Evolutionary conservation across 305 asterid genomes (phyloP).

Genomic region (Stenogyne calaminthoides): DNA sequence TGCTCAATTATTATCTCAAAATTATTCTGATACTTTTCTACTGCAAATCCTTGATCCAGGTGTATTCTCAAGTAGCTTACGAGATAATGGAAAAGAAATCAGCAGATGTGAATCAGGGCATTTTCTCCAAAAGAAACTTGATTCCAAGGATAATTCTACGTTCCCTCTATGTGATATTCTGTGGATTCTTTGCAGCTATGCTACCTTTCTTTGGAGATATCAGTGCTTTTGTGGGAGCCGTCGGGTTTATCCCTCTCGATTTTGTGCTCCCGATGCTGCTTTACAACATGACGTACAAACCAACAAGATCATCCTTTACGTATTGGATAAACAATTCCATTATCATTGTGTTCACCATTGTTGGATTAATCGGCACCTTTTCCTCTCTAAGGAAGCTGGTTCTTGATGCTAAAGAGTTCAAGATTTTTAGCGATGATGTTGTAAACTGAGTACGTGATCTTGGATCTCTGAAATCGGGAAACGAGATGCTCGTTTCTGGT

Average conservation of each 20-base stretch:
- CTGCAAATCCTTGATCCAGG: constrained; percentile 37
- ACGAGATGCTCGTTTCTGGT: background rate
- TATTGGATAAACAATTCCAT: constrained; percentile 70
- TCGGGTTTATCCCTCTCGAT: constrained; percentile 95
- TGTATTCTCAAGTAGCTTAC: constrained; percentile 90
- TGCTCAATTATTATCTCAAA: background rate
- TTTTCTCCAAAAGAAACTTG: constrained; percentile 73
- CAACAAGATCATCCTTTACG: constrained; percentile 47
- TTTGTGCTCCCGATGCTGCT: constrained; percentile 92
- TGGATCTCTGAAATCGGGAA: background rate
- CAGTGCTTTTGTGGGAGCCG: constrained; percentile 82
- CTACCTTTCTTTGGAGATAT: constrained; percentile 96
- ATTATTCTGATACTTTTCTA: background rate
- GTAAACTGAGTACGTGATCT: constrained; percentile 47
- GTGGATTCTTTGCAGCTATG: constrained; percentile 90
- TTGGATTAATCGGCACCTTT: constrained; percentile 75
- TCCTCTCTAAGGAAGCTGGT: constrained; percentile 76
- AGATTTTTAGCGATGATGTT: constrained; percentile 74
- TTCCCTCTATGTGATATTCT: constrained; percentile 58
- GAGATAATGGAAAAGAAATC: constrained; percentile 90
- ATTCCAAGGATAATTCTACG: constrained; percentile 84
- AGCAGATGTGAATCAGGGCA: constrained; percentile 71
- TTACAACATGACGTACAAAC: constrained; percentile 80
- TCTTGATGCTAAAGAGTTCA: constrained; percentile 74
- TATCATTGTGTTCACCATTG: constrained; percentile 68